Conservation (phyloP, 768 basidiomycete genomes). For the Panus rudis region DNA sequence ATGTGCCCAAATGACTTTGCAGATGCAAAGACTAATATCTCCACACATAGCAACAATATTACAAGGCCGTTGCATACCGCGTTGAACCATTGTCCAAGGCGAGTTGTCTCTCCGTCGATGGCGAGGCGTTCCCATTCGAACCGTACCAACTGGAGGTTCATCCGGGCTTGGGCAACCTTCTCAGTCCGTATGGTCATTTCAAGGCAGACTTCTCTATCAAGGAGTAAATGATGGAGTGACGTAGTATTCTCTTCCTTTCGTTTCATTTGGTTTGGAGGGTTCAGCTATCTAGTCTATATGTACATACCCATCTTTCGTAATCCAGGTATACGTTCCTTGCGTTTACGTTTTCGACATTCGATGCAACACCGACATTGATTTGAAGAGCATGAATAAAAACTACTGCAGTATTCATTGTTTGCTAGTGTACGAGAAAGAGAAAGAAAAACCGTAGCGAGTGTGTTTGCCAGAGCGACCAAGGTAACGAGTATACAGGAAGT, state of each 20-base stretch:
- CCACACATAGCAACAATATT: conserved; percentile 51
- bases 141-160: conserved; percentile 76
- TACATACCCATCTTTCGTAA: no score
- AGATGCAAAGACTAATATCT: neutral
- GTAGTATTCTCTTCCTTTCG: no score
- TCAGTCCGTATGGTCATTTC: conserved; percentile 59
- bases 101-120: conserved; percentile 66
- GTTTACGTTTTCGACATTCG: no score
- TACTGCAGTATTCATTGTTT: no score
- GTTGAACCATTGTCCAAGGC: conserved; percentile 49
- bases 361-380: no score
- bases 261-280: no score
- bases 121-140: conserved; percentile 68
- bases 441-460: conserved; percentile 20
- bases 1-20: neutral
- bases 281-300: no score
- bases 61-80: conserved; percentile 69
- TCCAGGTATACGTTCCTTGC: no score
- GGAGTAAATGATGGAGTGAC: no score
- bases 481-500: conserved; percentile 20
- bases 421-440: no score
- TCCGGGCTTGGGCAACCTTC: conserved; percentile 52
- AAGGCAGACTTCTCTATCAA: conserved; percentile 40
- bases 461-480: conserved; percentile 15
- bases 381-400: no score